Percentiles rank a stretch among this genome's conserved stretches.
Evolutionary conservation across 305 asterid species (phyloP).

Genomic region (Stenogyne calaminthoides): DNA sequence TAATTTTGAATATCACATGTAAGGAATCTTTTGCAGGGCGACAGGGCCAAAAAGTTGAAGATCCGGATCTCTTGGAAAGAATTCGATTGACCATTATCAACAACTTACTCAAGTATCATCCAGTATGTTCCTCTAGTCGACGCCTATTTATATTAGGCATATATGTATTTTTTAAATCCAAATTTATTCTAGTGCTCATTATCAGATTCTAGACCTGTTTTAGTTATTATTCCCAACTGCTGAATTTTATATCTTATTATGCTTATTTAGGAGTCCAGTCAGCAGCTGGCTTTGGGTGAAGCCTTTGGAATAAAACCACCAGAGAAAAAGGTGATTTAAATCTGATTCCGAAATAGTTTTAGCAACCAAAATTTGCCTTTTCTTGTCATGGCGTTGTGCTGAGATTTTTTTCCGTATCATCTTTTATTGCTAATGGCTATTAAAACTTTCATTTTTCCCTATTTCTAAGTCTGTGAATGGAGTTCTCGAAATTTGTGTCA

Average conservation of each 20-base stretch:
- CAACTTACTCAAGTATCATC: constrained; percentile 93
- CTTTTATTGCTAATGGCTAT: background rate
- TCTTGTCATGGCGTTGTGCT: constrained; percentile 13
- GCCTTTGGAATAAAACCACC: constrained; percentile 92
- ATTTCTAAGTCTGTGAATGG: background rate
- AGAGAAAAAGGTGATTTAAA: constrained; percentile 60
- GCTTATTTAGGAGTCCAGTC: constrained; percentile 82
- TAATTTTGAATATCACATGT: constrained; percentile 14
- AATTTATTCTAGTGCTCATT: constrained; percentile 11
- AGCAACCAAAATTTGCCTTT: background rate
- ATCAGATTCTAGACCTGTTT: constrained; percentile 18
- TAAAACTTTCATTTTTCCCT: background rate
- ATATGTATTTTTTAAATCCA: background rate
- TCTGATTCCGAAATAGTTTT: constrained; percentile 10
- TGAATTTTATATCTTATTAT: constrained; percentile 19
- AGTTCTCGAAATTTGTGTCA: background rate
- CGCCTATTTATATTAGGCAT: constrained; percentile 18
- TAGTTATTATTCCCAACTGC: constrained; percentile 19
- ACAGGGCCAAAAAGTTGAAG: constrained; percentile 93
- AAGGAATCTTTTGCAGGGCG: constrained; percentile 46
- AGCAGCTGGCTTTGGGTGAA: constrained; percentile 94
- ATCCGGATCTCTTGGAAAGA: constrained; percentile 94
- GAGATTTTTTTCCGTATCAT: background rate
- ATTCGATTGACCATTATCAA: constrained; percentile 90
- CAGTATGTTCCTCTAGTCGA: constrained; percentile 58